These are phyloP conservation scores for Leptographium galeiforme DNA, from an alignment of 2,329 filamentous ascomycete genomes.

Conservation along the genomic window DNA sequence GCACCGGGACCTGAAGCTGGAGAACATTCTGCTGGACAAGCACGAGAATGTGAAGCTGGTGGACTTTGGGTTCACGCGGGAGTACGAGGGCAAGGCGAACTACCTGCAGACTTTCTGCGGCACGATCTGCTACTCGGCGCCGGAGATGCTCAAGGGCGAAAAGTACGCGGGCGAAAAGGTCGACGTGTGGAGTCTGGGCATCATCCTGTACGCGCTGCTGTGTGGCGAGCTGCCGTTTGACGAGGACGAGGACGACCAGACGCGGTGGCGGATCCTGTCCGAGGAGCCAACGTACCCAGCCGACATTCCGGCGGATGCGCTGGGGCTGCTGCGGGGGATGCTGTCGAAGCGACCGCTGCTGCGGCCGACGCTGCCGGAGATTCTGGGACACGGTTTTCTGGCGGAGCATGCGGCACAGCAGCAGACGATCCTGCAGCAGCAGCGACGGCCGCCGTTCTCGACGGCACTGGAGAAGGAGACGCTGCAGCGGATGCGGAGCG, in stretches of 20 bases:
- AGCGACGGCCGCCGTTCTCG: constrained; percentile 69
- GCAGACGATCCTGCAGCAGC: constrained; percentile 73
- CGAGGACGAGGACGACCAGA: constrained; percentile 83
- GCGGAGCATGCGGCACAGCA: constrained; percentile 77
- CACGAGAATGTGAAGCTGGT: constrained; percentile 95
- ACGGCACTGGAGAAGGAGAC: constrained; percentile 83
- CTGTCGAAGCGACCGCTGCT: constrained; percentile 82
- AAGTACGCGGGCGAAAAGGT: constrained; percentile 98
- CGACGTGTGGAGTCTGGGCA: constrained; percentile 84
- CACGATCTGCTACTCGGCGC: constrained; percentile 93
- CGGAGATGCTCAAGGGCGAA: constrained; percentile 96
- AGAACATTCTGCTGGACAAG: constrained; percentile 93
- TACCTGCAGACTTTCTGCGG: constrained; percentile 96
- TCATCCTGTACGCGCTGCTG: constrained; percentile 71
- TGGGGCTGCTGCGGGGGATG: constrained; percentile 62
- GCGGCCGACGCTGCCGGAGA: constrained; percentile 69
- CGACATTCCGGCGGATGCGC: constrained; percentile 63
- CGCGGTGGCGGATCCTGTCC: constrained; percentile 70
- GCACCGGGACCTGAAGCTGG: constrained; percentile 90
- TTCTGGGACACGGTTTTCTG: constrained; percentile 78
- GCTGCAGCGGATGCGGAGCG: constrained; percentile 79
- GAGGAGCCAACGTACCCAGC: constrained; percentile 80
- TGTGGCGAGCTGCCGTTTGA: constrained; percentile 88
- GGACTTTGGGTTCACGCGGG: constrained; percentile 94
- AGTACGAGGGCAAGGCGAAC: constrained; percentile 90